These are phyloP conservation scores for Ceratorhiza oryzae-sativae DNA, from an alignment of 1,284 basidiomycete species.

Conservation along the genomic window DNA sequence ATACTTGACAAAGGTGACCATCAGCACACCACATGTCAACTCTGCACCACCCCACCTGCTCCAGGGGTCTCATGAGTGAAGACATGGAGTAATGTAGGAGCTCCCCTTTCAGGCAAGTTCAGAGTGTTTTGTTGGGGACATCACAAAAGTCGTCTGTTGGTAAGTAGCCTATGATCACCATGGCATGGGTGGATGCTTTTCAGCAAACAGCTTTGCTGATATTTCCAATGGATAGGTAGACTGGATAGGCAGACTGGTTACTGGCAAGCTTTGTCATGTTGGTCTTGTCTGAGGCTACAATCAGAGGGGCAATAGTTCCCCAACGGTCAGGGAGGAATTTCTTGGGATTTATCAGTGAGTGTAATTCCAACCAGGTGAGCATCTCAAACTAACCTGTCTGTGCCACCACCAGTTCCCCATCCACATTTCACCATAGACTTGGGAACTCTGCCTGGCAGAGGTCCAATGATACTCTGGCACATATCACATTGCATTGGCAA, in stretches of 20 bases:
- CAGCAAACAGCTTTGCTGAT: conserved; percentile 35
- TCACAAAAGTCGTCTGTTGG: conserved; percentile 22
- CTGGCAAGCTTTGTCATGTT: conserved; percentile 32
- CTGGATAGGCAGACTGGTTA: conserved; percentile 37
- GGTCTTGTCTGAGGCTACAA: conserved; percentile 41
- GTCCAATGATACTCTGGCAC: conserved; percentile 9
- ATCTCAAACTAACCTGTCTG: conserved; percentile 15
- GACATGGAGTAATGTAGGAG: conserved; percentile 45
- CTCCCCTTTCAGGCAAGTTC: background rate
- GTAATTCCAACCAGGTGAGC: background rate
- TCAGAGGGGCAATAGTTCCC: conserved; percentile 38
- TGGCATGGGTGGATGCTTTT: conserved; percentile 7
- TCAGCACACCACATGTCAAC: conserved; percentile 42
- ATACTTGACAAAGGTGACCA: conserved; percentile 29
- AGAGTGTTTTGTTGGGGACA: background rate
- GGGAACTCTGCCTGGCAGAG: background rate
- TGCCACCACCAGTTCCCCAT: conserved; percentile 42
- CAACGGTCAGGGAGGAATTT: conserved; percentile 3
- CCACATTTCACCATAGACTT: conserved; percentile 34
- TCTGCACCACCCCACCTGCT: conserved; percentile 34
- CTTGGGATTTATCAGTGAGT: conserved; percentile 30
- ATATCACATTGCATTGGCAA: background rate
- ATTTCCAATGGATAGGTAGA: conserved; percentile 42
- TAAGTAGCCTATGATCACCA: conserved; percentile 39
- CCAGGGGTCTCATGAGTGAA: conserved; percentile 40